A percentile compares a stretch with the other conserved stretches of the same genome.
These are phyloP conservation scores for Spiromastix sp. DNA, from an alignment of 2,329 filamentous ascomycete species.

Conservation along the genomic window DNA sequence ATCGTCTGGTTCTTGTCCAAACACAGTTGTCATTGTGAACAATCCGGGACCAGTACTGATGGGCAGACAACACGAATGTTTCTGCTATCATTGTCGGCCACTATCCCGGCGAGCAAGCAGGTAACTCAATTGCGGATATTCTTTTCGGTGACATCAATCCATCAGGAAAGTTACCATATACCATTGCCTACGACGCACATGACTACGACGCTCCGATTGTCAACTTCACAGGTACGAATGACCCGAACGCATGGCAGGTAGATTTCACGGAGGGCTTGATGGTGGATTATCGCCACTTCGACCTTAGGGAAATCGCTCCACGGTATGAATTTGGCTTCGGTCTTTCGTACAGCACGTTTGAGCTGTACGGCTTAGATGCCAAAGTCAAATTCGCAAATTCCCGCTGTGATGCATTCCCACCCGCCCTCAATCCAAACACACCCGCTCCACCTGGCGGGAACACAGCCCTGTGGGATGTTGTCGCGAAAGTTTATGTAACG, in stretches of 20 bases:
- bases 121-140: constrained; percentile 35
- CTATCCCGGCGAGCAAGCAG: constrained; percentile 46
- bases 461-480: constrained; percentile 40
- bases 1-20: too few relatives aligned
- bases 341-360: constrained; percentile 20
- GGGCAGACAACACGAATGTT: too few relatives aligned
- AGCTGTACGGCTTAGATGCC: not conserved
- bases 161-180: constrained; percentile 51
- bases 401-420: constrained; percentile 33
- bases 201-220: constrained; percentile 34
- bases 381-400: constrained; percentile 43
- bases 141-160: constrained; percentile 32
- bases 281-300: constrained; percentile 47
- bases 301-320: constrained; percentile 38
- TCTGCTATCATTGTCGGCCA: constrained; percentile 54
- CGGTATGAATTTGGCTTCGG: constrained; percentile 49
- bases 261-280: constrained; percentile 43
- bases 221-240: constrained; percentile 4
- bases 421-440: not conserved
- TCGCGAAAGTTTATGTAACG: constrained; percentile 36
- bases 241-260: too few relatives aligned
- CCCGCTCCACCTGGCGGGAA: constrained; percentile 46
- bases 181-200: constrained; percentile 42
- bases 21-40: too few relatives aligned
- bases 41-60: too few relatives aligned